A percentile compares a stretch with the other conserved stretches of the same genome.
Evolutionary conservation across 2,329 filamentous ascomycete species (phyloP).

Genomic region (Penicillium digitatum): DNA sequence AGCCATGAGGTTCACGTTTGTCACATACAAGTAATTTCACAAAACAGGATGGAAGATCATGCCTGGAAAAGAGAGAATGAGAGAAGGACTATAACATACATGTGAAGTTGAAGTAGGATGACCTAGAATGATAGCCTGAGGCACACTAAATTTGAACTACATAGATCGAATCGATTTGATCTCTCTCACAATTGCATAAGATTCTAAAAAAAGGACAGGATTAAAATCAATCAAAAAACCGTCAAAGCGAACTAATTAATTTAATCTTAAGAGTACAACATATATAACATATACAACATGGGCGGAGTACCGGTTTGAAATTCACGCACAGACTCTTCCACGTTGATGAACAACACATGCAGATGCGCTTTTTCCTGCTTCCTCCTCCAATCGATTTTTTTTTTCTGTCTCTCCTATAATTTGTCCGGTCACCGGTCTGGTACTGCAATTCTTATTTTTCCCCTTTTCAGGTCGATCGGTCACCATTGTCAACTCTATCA

Average conservation of each 20-base stretch:
- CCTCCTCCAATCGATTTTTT: conserved; percentile 17
- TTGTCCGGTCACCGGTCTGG: no score
- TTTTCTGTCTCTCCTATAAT: no score
- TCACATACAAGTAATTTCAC: not conserved
- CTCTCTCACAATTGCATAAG: no score
- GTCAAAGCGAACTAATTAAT: no score
- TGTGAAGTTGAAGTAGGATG: not conserved
- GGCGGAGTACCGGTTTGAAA: no score
- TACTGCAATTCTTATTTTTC: not conserved
- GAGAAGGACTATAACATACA: no score
- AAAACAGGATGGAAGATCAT: not conserved
- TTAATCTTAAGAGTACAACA: no score
- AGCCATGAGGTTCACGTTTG: conserved; percentile 5
- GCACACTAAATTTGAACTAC: no score
- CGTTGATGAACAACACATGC: conserved; percentile 9
- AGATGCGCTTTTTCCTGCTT: conserved; percentile 6
- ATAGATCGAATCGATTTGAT: no score
- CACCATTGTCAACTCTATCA: not conserved
- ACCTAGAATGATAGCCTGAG: not conserved
- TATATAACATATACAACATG: no score
- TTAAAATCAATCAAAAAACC: no score
- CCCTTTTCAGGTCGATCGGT: not conserved
- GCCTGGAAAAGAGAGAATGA: not conserved
- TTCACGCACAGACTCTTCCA: conserved; percentile 9
- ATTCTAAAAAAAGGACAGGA: no score